Evolutionary conservation across 768 basidiomycete genomes (phyloP), one percentile per base, ranked within the genome.

Genomic region (Suillus subaureus): DNA sequence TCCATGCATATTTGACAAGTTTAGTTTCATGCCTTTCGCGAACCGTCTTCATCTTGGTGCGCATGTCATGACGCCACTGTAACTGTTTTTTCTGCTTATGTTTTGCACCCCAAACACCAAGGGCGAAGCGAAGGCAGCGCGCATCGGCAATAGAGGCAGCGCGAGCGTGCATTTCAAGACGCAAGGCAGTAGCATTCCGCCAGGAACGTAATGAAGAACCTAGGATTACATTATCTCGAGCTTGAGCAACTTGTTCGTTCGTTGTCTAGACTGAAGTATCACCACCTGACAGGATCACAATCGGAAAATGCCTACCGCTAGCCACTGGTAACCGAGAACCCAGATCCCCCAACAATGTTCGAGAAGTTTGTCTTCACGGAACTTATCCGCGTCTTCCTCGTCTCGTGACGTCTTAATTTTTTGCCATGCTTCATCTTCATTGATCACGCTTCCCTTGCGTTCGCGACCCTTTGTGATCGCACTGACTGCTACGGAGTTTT

Each of bases 401-500:
- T 92, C 87, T 70, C 86, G 85, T 55, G 85, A 82, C 81, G 89
- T 85, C 71, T 84, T 83, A 40, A 93, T 87, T 67, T 88, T 91
- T 69, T 88, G 87, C 91, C 92, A 94, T 0, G 89, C 89, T 64
- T 91, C 89, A 63, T 90, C 86, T 71, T 90, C 86, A 70, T 90
- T 87, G 23, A 87, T 75, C n/a, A 81, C 78, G 68, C 80, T 85
- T 15, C 80, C 82, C 68, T 78, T 83, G 33, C 82, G 81, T 67
- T 80, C 82, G 57, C 81, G 74, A 26, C 70, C 64, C 66, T 70
- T 70, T 31, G 58, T 7, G 11, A 26, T 43, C 57, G 68, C 66
- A 63, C 67, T 42, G 62, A 68, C 35, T 52, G 62, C 49, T 55
- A 69, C 76, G 55, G 72, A 70, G 49, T 71, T 64, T 73, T 77